Conservation (phyloP, 768 basidiomycete species). For the Suillus paluster region DNA sequence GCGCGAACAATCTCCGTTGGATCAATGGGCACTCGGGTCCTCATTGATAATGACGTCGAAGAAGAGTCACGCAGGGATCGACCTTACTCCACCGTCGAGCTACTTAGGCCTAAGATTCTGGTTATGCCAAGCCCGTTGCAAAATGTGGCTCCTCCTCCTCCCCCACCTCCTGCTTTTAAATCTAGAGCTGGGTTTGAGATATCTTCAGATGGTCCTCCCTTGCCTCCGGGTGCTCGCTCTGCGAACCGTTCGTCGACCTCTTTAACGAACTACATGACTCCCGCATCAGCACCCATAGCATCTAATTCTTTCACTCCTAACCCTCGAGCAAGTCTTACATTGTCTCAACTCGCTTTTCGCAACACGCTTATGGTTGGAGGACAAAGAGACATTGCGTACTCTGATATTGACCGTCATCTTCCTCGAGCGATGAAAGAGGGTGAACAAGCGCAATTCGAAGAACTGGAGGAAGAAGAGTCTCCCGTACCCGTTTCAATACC, state of each 20-base stretch:
- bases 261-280: slow-evolving; percentile 33
- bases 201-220: slow-evolving; percentile 73
- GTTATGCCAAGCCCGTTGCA: slow-evolving; percentile 94
- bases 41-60: slow-evolving; percentile 57
- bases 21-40: slow-evolving; percentile 67
- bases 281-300: slow-evolving; percentile 40
- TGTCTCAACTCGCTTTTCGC: slow-evolving; percentile 87
- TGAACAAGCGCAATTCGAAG: slow-evolving; percentile 65
- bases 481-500: slow-evolving; percentile 35
- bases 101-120: slow-evolving; percentile 89
- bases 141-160: slow-evolving; percentile 38
- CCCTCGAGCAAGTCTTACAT: slow-evolving; percentile 69
- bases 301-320: slow-evolving; percentile 82
- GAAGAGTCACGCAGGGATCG: slow-evolving; percentile 47
- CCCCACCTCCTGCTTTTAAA: slow-evolving; percentile 38
- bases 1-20: slow-evolving; percentile 65
- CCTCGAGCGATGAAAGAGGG: slow-evolving; percentile 80
- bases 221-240: slow-evolving; percentile 75
- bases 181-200: slow-evolving; percentile 64
- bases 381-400: slow-evolving; percentile 62
- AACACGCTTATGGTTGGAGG: slow-evolving; percentile 77
- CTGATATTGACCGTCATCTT: slow-evolving; percentile 62
- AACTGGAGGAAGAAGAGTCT: slow-evolving; percentile 40
- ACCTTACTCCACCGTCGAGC: slow-evolving; percentile 73
- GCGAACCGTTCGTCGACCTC: slow-evolving; percentile 51